These are phyloP conservation scores for Chondrostereum purpureum DNA, from an alignment of 1,284 basidiomycete genomes.

Conservation along the genomic window DNA sequence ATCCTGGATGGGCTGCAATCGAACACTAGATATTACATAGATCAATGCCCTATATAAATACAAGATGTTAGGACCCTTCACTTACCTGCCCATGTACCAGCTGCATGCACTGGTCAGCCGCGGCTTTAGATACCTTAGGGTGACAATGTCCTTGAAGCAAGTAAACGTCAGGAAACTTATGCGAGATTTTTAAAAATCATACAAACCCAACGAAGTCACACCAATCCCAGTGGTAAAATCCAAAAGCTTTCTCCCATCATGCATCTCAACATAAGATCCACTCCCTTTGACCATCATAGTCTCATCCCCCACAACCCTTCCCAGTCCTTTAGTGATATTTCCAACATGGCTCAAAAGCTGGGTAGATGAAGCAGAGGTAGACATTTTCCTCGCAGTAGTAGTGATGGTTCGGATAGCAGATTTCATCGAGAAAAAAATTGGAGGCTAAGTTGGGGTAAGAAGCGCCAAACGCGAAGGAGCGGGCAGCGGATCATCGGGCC, in stretches of 20 bases:
- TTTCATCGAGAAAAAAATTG: too few relatives aligned
- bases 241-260: constrained; percentile 66
- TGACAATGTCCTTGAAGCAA: constrained; percentile 70
- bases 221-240: constrained; percentile 88
- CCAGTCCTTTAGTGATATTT: constrained; percentile 69
- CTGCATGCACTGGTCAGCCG: constrained; percentile 77
- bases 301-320: constrained; percentile 55
- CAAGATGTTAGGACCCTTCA: too few relatives aligned
- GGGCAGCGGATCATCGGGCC: too few relatives aligned
- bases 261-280: constrained; percentile 69
- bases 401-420: constrained; percentile 21
- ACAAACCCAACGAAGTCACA: constrained; percentile 69
- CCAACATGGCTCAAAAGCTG: background rate
- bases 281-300: constrained; percentile 65
- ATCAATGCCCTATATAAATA: background rate
- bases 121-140: constrained; percentile 79
- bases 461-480: too few relatives aligned
- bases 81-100: constrained; percentile 73
- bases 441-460: too few relatives aligned
- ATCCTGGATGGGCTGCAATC: constrained; percentile 72
- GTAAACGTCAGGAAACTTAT: background rate
- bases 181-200: background rate
- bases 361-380: background rate
- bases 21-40: constrained; percentile 47
- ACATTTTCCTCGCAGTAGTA: background rate